These are phyloP conservation scores for Boletus coccyginus DNA, from an alignment of 768 basidiomycete species.

Conservation along the genomic window DNA sequence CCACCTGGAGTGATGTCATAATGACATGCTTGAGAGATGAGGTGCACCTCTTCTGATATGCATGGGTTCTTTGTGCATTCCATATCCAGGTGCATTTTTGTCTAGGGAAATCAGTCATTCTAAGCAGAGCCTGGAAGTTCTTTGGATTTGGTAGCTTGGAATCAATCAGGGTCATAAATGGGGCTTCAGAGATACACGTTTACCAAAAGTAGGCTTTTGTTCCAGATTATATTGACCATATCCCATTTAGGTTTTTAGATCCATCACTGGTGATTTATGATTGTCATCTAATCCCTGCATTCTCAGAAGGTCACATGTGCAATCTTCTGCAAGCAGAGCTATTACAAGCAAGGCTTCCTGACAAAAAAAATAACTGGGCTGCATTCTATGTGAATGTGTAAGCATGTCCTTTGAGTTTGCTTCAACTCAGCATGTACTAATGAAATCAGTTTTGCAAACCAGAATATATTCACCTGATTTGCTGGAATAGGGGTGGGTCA, in stretches of 20 bases:
- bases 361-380: not conserved
- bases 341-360: not conserved
- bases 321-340: too few relatives aligned
- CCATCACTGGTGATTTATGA: not conserved
- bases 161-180: not conserved
- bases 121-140: conserved; percentile 8
- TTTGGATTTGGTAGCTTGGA: conserved; percentile 27
- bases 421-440: too few relatives aligned
- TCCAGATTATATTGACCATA: not conserved
- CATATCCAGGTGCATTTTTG: not conserved
- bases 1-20: not conserved
- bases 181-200: conserved; percentile 16
- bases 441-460: too few relatives aligned
- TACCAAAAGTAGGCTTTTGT: conserved; percentile 19
- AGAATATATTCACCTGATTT: too few relatives aligned
- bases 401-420: too few relatives aligned
- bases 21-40: conserved; percentile 7
- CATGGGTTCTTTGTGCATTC: conserved; percentile 14
- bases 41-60: conserved; percentile 24
- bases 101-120: not conserved
- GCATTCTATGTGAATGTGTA: too few relatives aligned
- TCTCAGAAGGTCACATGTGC: not conserved
- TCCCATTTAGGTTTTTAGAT: not conserved
- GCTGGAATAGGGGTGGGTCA: too few relatives aligned
- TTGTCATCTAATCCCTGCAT: not conserved